Percentiles rank a stretch among this genome's conserved stretches.
phyloP scores from a whole-genome alignment of 2,329 filamentous ascomycete genomes.

The Trichoderma cornu-damae region DNA sequence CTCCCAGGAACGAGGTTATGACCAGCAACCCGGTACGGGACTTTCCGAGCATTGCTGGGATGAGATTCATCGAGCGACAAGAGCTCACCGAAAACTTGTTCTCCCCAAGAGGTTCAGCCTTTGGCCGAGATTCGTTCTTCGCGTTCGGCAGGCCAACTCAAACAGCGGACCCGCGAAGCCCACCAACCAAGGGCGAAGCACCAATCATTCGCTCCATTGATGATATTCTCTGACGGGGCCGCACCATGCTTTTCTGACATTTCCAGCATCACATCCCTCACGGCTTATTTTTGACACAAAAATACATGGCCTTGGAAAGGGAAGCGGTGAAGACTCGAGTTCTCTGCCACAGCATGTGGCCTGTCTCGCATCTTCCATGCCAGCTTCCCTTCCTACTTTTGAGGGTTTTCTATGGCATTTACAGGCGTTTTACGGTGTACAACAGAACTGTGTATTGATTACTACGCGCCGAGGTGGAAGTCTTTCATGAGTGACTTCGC shows the following conservation, averaged over 20 bases:
- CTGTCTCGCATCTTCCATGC: background rate
- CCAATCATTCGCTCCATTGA: constrained; percentile 75
- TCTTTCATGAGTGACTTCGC: background rate
- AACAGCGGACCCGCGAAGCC: constrained; percentile 64
- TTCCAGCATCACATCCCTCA: background rate
- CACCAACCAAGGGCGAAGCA: constrained; percentile 66
- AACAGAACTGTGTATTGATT: constrained; percentile 8
- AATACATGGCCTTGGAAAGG: background rate
- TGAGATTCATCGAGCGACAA: constrained; percentile 47
- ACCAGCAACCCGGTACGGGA: constrained; percentile 61
- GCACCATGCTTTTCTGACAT: background rate
- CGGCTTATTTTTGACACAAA: background rate
- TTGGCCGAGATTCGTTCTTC: constrained; percentile 50
- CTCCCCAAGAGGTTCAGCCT: constrained; percentile 48
- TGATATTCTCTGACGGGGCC: constrained; percentile 58
- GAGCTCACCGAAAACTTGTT: constrained; percentile 50
- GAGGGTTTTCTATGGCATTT: constrained; percentile 12
- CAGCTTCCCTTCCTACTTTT: background rate
- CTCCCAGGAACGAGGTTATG: constrained; percentile 67
- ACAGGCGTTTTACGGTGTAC: constrained; percentile 15
- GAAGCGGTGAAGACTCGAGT: background rate
- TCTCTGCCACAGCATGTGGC: background rate
- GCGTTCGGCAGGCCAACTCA: constrained; percentile 49
- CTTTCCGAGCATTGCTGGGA: constrained; percentile 39
- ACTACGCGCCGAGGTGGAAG: background rate